Evolutionary conservation across 768 basidiomycete species (phyloP).

Genomic region (Asterophora parasitica): DNA sequence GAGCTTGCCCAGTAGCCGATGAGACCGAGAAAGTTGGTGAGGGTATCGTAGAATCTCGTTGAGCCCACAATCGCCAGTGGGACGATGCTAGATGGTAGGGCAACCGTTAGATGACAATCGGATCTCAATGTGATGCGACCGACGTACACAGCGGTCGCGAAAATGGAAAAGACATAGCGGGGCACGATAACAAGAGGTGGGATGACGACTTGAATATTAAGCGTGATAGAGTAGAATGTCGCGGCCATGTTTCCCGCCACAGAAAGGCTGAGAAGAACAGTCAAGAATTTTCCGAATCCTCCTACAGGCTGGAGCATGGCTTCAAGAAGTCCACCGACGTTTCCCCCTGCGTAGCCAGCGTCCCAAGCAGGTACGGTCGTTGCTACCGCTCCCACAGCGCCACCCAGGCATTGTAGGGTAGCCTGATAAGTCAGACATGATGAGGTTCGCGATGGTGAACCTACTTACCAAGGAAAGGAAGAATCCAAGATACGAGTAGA

Average conservation of each 20-base stretch:
- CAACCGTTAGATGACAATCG: neutral
- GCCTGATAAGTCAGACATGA: conserved; percentile 28
- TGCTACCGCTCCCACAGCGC: conserved; percentile 57
- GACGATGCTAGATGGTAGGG: conserved; percentile 44
- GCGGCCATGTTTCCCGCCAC: conserved; percentile 80
- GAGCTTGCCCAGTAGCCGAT: conserved; percentile 66
- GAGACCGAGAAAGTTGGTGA: conserved; percentile 72
- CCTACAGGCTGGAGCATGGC: conserved; percentile 69
- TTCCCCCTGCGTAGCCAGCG: conserved; percentile 47
- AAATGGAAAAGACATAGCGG: conserved; percentile 70
- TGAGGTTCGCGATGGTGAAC: neutral
- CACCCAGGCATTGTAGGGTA: conserved; percentile 46
- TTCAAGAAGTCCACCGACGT: conserved; percentile 67
- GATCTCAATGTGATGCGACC: conserved; percentile 1
- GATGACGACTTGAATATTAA: conserved; percentile 67
- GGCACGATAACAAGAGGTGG: conserved; percentile 59
- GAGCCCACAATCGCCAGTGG: conserved; percentile 72
- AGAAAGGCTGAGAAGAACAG: conserved; percentile 74
- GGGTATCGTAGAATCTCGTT: conserved; percentile 63
- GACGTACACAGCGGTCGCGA: conserved; percentile 69
- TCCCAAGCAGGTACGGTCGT: conserved; percentile 58
- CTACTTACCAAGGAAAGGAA: conserved; percentile 47
- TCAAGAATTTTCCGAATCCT: conserved; percentile 75
- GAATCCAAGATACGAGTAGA: conserved; percentile 67
- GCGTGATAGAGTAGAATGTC: conserved; percentile 75